A percentile compares a stretch with the other conserved stretches of the same genome.
Conservation (phyloP, 768 basidiomycete species). For the Naganishia friedmannii region DNA sequence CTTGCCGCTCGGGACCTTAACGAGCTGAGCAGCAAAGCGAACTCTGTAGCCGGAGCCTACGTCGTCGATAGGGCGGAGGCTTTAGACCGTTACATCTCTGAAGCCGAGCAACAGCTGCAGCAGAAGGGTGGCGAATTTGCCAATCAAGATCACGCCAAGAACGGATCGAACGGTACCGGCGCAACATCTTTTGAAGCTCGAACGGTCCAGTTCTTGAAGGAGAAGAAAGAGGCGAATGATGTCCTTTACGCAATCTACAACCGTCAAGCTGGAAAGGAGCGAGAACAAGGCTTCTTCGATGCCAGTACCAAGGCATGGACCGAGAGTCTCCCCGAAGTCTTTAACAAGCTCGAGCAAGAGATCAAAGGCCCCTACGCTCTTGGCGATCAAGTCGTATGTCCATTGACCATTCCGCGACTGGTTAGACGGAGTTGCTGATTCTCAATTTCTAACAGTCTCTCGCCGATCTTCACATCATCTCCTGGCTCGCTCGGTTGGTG, state of each 20-base stretch:
- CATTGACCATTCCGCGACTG: neutral
- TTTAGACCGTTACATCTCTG: slow-evolving; percentile 58
- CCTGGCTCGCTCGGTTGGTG: slow-evolving; percentile 68
- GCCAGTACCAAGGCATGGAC: slow-evolving; percentile 49
- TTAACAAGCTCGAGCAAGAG: slow-evolving; percentile 43
- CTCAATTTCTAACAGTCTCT: slow-evolving; percentile 55
- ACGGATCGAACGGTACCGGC: slow-evolving; percentile 1
- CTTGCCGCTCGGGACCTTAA: slow-evolving; percentile 62
- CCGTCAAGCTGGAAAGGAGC: slow-evolving; percentile 40
- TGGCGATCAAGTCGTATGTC: slow-evolving; percentile 67
- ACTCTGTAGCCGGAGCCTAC: slow-evolving; percentile 46
- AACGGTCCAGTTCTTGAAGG: slow-evolving; percentile 47
- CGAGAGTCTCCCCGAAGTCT: slow-evolving; percentile 46
- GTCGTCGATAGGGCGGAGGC: slow-evolving; percentile 59
- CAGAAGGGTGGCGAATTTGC: slow-evolving; percentile 6
- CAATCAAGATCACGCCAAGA: slow-evolving; percentile 9
- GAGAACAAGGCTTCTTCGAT: slow-evolving; percentile 47
- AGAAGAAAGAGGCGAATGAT: slow-evolving; percentile 46
- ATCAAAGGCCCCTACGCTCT: slow-evolving; percentile 50
- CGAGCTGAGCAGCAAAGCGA: slow-evolving; percentile 59
- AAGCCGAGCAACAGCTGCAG: slow-evolving; percentile 52
- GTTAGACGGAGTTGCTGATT: neutral
- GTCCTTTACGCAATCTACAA: slow-evolving; percentile 45
- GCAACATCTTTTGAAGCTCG: slow-evolving; percentile 40
- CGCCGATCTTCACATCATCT: slow-evolving; percentile 74